Evolutionary conservation across 345 rosid species (phyloP), one percentile per base, ranked within the genome.

Genomic region (Erysimum cheiranthoides): DNA sequence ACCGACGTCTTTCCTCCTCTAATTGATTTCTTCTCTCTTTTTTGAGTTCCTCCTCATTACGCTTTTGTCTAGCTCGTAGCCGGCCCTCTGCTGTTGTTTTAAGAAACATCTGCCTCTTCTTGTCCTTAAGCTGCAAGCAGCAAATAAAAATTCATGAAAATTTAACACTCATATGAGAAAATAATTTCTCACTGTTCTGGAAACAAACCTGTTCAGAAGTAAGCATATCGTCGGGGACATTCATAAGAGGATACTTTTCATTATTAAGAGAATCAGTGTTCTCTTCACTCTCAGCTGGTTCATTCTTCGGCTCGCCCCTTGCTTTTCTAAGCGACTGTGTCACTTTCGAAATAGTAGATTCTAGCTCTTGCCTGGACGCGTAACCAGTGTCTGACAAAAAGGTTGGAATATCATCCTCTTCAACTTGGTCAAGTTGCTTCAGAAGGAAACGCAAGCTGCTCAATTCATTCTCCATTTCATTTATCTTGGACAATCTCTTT

Each of bases 1-100:
- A 94, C 98, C 89, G 81, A 49, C 93, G 93, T 74, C 79, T 86
- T 76, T 87, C 92, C 86, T 94, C 97, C 56, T 94, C 98, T 77
- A 75, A 81, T 72, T 86, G 93, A 77, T 81, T 89, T 80, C 80
- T 90, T 81, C 84, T 87, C 80, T 90, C 98, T 75, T 87, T 87
- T 79, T 92, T 88, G 25, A 87, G 65, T 79, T 84, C 97, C 81
- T 88, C 93, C 66, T 94, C 98, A 9, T 78, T 65, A 36, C 96
- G 95, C 80, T 85, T 94, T 71, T 94, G 98, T 74, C 88, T 94
- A 68, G 98, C 98, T 77, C 92, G 88, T 78, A 80, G 93, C 66
- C 96, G 85, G 31, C 96, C 98, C 79, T 92, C 95, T 49, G 89
- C 83, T 35, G 92, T 92, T 51, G 96, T 84, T 86, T 92, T 92